These are phyloP conservation scores for Taiozyma onychis DNA, from an alignment of 1,139 yeast genomes.

Conservation along the genomic window DNA sequence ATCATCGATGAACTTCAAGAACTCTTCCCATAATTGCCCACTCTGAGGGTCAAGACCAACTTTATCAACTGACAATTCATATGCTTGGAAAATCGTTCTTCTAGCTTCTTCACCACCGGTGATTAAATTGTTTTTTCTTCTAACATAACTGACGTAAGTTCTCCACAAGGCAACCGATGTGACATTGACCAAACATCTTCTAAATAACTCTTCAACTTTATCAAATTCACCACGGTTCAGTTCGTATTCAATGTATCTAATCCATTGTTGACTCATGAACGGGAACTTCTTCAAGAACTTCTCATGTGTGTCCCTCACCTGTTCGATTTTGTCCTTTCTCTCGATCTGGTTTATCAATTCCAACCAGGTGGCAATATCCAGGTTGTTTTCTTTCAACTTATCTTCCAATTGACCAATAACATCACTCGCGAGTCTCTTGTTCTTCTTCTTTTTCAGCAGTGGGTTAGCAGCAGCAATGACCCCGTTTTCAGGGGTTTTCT, in stretches of 20 bases:
- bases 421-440: constrained; percentile 21
- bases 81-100: constrained; percentile 71
- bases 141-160: constrained; percentile 70
- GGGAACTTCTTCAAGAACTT: constrained; percentile 62
- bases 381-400: constrained; percentile 48
- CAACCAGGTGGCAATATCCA: constrained; percentile 53
- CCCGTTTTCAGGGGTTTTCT: neutral
- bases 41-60: constrained; percentile 77
- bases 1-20: constrained; percentile 67
- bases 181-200: constrained; percentile 52
- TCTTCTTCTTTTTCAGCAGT: constrained; percentile 7
- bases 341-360: constrained; percentile 50
- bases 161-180: constrained; percentile 66
- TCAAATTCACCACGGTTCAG: constrained; percentile 63
- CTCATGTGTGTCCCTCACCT: constrained; percentile 54
- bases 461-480: neutral
- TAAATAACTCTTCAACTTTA: constrained; percentile 60
- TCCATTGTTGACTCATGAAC: constrained; percentile 63
- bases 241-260: constrained; percentile 64
- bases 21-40: constrained; percentile 76
- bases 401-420: constrained; percentile 45
- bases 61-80: constrained; percentile 72
- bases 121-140: constrained; percentile 70
- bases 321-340: constrained; percentile 56
- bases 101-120: constrained; percentile 87